phyloP scores from a whole-genome alignment of 1,139 yeast species.

The Blastobotrys indianensis region DNA sequence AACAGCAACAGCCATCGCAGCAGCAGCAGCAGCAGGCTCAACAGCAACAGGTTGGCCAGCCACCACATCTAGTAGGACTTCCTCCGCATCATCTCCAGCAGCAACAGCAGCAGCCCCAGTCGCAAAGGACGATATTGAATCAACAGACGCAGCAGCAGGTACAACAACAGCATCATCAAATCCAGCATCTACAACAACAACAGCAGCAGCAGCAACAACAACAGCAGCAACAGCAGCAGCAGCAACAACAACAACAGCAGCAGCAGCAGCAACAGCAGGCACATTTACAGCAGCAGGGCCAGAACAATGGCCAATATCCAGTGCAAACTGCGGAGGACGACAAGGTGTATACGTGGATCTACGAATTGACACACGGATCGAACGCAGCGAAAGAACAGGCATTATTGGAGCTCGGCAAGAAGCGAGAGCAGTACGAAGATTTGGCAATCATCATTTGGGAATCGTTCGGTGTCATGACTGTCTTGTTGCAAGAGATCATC shows the following conservation, averaged over 20 bases:
- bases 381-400: slow-evolving; percentile 75
- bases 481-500: slow-evolving; percentile 80
- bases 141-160: neutral
- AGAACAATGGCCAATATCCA: slow-evolving; percentile 8
- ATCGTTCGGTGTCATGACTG: slow-evolving; percentile 94
- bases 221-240: slow-evolving; percentile 3
- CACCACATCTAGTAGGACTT: neutral
- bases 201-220: slow-evolving; percentile 8
- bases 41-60: neutral
- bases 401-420: slow-evolving; percentile 81
- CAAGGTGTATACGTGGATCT: slow-evolving; percentile 84
- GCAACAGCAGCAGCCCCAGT: neutral
- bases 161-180: slow-evolving; percentile 2
- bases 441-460: slow-evolving; percentile 92
- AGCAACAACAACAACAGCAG: slow-evolving; percentile 3
- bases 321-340: slow-evolving; percentile 70
- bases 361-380: slow-evolving; percentile 82
- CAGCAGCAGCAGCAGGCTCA: slow-evolving; percentile 1
- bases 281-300: slow-evolving; percentile 9
- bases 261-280: slow-evolving; percentile 10
- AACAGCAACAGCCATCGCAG: slow-evolving; percentile 11
- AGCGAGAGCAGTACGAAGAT: slow-evolving; percentile 91
- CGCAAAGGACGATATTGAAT: neutral
- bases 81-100: neutral
- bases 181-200: neutral